Evolutionary conservation across 2,329 filamentous ascomycete species (phyloP).

Genomic region (Calonectria crousiana): DNA sequence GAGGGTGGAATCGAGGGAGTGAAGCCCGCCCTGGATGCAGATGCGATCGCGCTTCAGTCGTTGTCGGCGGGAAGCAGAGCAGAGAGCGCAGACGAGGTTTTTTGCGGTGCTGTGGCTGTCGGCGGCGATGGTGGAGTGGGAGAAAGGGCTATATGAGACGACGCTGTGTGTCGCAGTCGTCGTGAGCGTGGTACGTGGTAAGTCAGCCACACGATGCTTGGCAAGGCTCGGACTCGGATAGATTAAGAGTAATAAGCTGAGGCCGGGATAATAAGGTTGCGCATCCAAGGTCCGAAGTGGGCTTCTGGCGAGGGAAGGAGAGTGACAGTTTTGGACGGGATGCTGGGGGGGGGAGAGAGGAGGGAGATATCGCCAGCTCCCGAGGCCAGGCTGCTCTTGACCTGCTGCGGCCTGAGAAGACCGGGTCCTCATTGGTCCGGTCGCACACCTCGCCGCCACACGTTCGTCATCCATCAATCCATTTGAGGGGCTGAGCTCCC

Average conservation of each 20-base stretch:
- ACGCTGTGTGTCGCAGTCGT: constrained; percentile 15
- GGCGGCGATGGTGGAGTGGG: background rate
- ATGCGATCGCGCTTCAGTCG: background rate
- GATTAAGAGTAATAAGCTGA: background rate
- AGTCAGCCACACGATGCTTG: constrained; percentile 9
- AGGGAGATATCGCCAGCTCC: constrained; percentile 13
- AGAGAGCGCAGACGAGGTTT: background rate
- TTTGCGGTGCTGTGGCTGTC: background rate
- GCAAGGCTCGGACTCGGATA: constrained; percentile 5
- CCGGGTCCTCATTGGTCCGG: constrained; percentile 13
- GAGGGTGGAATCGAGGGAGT: constrained; percentile 13
- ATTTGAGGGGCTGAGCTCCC: constrained; percentile 26
- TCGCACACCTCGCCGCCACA: constrained; percentile 16
- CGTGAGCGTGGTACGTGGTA: constrained; percentile 25
- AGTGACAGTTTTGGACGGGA: background rate
- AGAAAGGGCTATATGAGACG: constrained; percentile 1
- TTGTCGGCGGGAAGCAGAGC: background rate
- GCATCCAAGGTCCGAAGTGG: background rate
- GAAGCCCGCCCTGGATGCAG: background rate
- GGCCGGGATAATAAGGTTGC: background rate
- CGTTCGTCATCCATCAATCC: constrained; percentile 28
- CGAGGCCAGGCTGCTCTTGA: constrained; percentile 23
- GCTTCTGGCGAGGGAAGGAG: background rate
- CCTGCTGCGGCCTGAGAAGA: constrained; percentile 6
- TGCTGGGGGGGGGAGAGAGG: background rate